phyloP scores from a whole-genome alignment of 2,329 filamentous ascomycete species.

The Ophiostoma sp. region DNA sequence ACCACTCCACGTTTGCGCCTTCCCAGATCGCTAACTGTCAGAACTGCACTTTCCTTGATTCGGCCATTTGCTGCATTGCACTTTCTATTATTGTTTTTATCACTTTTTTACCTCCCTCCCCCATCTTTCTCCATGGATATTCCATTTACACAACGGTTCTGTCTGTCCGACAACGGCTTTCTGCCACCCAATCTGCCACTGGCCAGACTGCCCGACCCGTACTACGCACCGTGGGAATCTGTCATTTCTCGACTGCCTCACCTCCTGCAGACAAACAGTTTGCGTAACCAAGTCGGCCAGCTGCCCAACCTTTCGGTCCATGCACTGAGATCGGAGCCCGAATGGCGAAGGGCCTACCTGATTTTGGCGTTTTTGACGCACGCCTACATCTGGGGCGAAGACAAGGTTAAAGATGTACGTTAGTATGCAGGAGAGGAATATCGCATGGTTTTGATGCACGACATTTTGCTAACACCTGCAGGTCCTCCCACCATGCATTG shows the following conservation, averaged over 20 bases:
- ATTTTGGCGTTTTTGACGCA: constrained; percentile 79
- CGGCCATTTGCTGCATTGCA: background rate
- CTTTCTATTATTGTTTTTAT: background rate
- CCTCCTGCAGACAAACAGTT: constrained; percentile 62
- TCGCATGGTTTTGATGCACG: background rate
- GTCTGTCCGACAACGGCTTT: constrained; percentile 65
- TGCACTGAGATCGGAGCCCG: constrained; percentile 61
- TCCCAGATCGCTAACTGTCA: background rate
- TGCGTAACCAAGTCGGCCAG: constrained; percentile 62
- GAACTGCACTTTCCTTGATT: background rate
- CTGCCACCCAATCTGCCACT: constrained; percentile 71
- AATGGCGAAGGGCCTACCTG: constrained; percentile 81
- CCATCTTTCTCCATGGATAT: constrained; percentile 3
- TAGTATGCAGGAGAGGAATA: background rate
- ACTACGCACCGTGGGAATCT: constrained; percentile 79
- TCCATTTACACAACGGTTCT: constrained; percentile 26
- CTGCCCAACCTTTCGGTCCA: constrained; percentile 71
- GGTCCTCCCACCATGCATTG: constrained; percentile 64
- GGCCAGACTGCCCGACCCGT: constrained; percentile 62
- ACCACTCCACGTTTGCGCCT: background rate
- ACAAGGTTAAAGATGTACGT: constrained; percentile 68
- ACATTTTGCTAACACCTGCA: background rate
- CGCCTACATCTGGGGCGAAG: constrained; percentile 86
- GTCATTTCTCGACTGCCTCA: constrained; percentile 67
- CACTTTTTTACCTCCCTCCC: background rate